Base-by-base conservation (phyloP, 257 asterid genomes). In the Penstemon barbatus region DNA sequence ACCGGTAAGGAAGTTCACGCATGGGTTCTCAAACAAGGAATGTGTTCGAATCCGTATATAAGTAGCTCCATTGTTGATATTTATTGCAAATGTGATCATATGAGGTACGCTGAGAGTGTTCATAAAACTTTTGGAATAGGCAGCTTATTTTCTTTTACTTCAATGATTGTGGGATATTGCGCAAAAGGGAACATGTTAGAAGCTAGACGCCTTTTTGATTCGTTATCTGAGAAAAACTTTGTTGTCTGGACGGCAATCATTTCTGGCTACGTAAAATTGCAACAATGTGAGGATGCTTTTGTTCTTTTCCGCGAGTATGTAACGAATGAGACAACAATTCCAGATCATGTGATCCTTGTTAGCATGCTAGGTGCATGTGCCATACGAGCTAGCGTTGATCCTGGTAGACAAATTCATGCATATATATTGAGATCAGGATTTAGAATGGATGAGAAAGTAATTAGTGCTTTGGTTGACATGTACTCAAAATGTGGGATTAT, bases 351-450 rank as follows among this genome's bases (percentile, higher is more conserved):
- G 70, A 77, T 93, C 62, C 83, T 90, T 39, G 71, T 85, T 8
- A 88, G 84, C 64, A 59, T 93, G 63, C 89, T 93, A 41, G 75
- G 81, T 0, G 96, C 96, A 10, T 90, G 99, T 61, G 73, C 86
- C 36, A 58, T 71, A 56, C 85, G 37, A 46, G 95, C 99, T 4
- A 72, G 83, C 9, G 49, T 82, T 10, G 84, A 81, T 71, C 89
- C 79, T 0, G 99, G 99, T 36, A 86, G 87, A 72, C 96, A 90
- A 76, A 90, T 84, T 40, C 99, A 93, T 58, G 91, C 95, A 12
- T 81, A 71, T 71, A 63, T 83, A 7, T 48, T 85, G 80, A 79
- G 89, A 72, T 77, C 9, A 11, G 86, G 81, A 43, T 64, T 78
- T 15, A 42, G 68, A 68, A 57, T 78, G 80, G 87, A 90, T 18